Percentiles rank a stretch among this genome's conserved stretches.
These are phyloP conservation scores for Diospyros lotus DNA, from an alignment of 148 eudicot genomes.

Conservation along the genomic window DNA sequence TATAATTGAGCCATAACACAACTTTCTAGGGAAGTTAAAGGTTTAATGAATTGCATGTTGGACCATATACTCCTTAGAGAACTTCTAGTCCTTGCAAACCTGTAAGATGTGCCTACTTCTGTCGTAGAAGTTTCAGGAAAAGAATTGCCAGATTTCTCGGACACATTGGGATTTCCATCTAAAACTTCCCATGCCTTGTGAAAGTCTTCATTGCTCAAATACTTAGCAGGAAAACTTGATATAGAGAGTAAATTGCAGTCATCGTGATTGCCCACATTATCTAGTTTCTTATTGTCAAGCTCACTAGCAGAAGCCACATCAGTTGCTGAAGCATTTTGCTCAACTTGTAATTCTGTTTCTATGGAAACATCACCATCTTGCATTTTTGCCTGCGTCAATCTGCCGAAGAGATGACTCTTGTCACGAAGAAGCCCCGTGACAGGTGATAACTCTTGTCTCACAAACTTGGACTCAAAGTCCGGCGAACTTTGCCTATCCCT, in stretches of 20 bases:
- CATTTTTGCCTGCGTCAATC: conserved; percentile 12
- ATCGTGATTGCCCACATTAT: neutral
- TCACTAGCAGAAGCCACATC: conserved; percentile 30
- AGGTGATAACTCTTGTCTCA: conserved; percentile 30
- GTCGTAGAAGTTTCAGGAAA: conserved; percentile 27
- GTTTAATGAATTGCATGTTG: conserved; percentile 44
- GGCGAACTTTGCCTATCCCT: conserved; percentile 33
- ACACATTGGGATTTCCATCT: conserved; percentile 21
- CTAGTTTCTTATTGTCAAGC: conserved; percentile 20
- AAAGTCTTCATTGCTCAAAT: conserved; percentile 17
- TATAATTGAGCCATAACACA: conserved; percentile 82
- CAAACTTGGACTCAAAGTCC: conserved; percentile 24
- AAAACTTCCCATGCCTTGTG: conserved; percentile 21
- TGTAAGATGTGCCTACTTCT: conserved; percentile 33
- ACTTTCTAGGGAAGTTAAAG: conserved; percentile 72
- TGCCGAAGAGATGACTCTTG: conserved; percentile 19
- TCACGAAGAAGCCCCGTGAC: conserved; percentile 22
- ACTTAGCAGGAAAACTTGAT: conserved; percentile 21
- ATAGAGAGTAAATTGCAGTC: conserved; percentile 21
- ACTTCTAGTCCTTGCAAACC: conserved; percentile 33
- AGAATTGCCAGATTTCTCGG: conserved; percentile 19
- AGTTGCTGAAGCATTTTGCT: conserved; percentile 14
- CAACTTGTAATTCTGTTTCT: conserved; percentile 21
- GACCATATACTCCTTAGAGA: conserved; percentile 39
- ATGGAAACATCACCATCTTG: conserved; percentile 16